A percentile compares a stretch with the other conserved stretches of the same genome.
Conservation (phyloP, 2,329 filamentous ascomycete genomes). For the Chalara sp. region DNA sequence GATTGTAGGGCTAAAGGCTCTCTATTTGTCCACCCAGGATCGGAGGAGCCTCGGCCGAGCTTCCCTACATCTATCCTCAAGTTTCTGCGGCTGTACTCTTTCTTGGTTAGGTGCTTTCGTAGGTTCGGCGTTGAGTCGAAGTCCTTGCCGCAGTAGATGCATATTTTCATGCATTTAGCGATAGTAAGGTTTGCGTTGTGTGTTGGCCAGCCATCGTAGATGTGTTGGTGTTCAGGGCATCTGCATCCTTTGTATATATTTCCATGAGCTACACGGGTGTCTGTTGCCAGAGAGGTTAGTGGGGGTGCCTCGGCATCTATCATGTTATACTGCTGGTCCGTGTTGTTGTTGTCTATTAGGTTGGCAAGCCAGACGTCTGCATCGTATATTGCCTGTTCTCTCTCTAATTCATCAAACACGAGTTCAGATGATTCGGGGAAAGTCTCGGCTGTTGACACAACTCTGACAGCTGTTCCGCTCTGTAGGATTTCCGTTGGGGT, state of each 20-base stretch:
- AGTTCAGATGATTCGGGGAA: constrained; percentile 3
- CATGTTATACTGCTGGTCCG: constrained; percentile 1
- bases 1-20: neutral
- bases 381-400: constrained; percentile 5
- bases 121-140: constrained; percentile 6
- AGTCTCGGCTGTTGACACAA: neutral
- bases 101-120: constrained; percentile 14
- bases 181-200: constrained; percentile 7
- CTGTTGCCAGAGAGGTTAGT: constrained; percentile 11
- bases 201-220: constrained; percentile 16
- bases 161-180: constrained; percentile 8
- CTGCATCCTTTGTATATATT: constrained; percentile 4
- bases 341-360: neutral
- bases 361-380: constrained; percentile 12
- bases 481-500: neutral
- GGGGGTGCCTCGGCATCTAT: constrained; percentile 9
- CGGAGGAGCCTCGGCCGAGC: neutral
- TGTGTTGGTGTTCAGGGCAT: constrained; percentile 14
- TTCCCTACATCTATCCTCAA: constrained; percentile 1
- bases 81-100: neutral
- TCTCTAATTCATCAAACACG: constrained; percentile 9
- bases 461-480: neutral
- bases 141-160: constrained; percentile 16
- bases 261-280: constrained; percentile 6
- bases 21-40: neutral